These are phyloP conservation scores for Apophysomyces trapeziformis DNA, from an alignment of 371 early-diverging fungal genomes.

Conservation along the genomic window DNA sequence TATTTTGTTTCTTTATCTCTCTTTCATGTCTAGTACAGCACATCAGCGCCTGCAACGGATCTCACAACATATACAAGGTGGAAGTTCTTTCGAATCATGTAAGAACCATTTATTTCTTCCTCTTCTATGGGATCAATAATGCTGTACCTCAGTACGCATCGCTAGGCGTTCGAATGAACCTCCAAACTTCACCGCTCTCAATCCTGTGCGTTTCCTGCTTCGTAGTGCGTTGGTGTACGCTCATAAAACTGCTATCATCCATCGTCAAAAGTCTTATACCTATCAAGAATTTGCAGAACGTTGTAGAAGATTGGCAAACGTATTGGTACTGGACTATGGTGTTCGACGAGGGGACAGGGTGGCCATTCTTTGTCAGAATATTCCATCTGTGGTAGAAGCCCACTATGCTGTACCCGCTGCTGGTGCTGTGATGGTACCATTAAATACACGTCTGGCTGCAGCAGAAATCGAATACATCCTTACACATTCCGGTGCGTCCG, in stretches of 20 bases:
- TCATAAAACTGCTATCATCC: constrained; percentile 52
- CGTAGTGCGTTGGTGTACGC: constrained; percentile 58
- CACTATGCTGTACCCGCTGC: constrained; percentile 68
- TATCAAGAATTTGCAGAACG: constrained; percentile 51
- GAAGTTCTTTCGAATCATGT: neutral
- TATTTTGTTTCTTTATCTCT: neutral
- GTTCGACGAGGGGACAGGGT: constrained; percentile 51
- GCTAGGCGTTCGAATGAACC: constrained; percentile 27
- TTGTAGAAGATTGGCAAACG: constrained; percentile 47
- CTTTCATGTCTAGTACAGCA: neutral
- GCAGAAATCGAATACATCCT: constrained; percentile 69
- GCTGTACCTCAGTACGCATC: constrained; percentile 29
- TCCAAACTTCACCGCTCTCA: constrained; percentile 30
- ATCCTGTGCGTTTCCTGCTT: constrained; percentile 59
- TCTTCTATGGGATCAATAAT: neutral
- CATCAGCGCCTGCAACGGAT: neutral
- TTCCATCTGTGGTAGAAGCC: constrained; percentile 64
- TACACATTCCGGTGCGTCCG: constrained; percentile 55
- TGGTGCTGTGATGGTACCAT: constrained; percentile 63
- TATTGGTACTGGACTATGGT: constrained; percentile 29
- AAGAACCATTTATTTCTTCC: neutral
- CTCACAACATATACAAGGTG: constrained; percentile 1
- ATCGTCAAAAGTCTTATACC: constrained; percentile 41
- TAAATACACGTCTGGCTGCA: constrained; percentile 65
- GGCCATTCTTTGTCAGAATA: constrained; percentile 65